Conservation (phyloP, 768 basidiomycete species). For the Lactarius hatsudake region DNA sequence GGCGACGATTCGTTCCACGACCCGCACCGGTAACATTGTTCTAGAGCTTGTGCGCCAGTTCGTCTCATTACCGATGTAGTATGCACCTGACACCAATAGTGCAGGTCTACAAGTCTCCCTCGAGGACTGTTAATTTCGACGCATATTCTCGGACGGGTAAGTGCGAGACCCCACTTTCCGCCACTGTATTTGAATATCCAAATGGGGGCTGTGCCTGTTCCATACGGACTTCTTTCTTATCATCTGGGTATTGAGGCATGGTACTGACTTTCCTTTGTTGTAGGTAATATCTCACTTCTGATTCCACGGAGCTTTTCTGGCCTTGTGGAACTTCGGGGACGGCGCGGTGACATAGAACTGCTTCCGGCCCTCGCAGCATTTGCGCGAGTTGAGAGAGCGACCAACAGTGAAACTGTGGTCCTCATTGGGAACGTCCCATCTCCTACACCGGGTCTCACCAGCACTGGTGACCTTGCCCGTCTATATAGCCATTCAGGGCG, state of each 20-base stretch:
- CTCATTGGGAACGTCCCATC: constrained; percentile 11
- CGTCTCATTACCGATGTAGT: background rate
- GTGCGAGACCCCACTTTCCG: background rate
- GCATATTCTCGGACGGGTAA: constrained; percentile 22
- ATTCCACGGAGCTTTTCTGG: constrained; percentile 26
- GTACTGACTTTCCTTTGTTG: constrained; percentile 19
- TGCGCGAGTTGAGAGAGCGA: constrained; percentile 8
- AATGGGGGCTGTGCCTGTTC: constrained; percentile 6
- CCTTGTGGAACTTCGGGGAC: constrained; percentile 20
- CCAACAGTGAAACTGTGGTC: constrained; percentile 15
- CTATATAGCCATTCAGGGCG: constrained; percentile 11
- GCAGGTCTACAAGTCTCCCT: constrained; percentile 18
- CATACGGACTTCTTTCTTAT: constrained; percentile 9
- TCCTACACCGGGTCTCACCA: constrained; percentile 4
- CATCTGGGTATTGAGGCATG: constrained; percentile 3
- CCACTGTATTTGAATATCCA: constrained; percentile 10
- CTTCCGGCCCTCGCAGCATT: constrained; percentile 21
- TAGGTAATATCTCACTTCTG: constrained; percentile 25
- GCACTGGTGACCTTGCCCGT: constrained; percentile 16
- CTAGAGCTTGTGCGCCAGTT: constrained; percentile 17
- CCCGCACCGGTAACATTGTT: constrained; percentile 21
- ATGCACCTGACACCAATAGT: background rate
- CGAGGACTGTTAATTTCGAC: constrained; percentile 18
- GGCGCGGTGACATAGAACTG: constrained; percentile 13
- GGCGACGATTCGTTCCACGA: constrained; percentile 17